phyloP scores from a whole-genome alignment of 106 monocot species.

The Hemerocallis citrina region DNA sequence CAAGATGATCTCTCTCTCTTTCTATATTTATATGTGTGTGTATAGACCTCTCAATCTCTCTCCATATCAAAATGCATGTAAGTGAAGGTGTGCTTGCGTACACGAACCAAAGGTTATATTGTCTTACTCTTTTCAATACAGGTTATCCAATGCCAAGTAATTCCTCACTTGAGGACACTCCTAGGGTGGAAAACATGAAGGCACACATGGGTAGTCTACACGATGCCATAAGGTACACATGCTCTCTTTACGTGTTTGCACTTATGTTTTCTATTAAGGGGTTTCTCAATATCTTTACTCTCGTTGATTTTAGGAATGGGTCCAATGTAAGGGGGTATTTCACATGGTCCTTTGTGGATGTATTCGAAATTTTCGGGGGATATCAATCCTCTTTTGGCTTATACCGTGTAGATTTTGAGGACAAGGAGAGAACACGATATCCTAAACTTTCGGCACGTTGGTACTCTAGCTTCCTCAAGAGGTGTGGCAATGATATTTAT shows the following conservation, averaged over 20 bases:
- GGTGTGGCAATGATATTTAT: slow-evolving; percentile 1
- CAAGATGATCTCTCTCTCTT: background rate
- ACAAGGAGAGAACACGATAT: slow-evolving; percentile 17
- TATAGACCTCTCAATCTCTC: background rate
- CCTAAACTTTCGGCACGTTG: slow-evolving; percentile 44
- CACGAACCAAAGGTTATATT: no score
- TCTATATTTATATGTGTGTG: no score
- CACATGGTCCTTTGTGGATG: slow-evolving; percentile 48
- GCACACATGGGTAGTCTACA: slow-evolving; percentile 12
- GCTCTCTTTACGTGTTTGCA: background rate
- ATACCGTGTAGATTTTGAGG: slow-evolving; percentile 34
- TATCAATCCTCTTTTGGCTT: slow-evolving; percentile 26
- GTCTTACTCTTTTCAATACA: background rate
- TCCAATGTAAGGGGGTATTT: slow-evolving; percentile 37
- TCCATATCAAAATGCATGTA: background rate
- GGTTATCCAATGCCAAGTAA: slow-evolving; percentile 3
- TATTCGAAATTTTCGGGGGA: slow-evolving; percentile 28
- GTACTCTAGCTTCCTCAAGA: slow-evolving; percentile 42
- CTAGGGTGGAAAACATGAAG: slow-evolving; percentile 6
- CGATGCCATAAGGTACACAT: slow-evolving; percentile 12
- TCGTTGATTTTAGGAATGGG: slow-evolving; percentile 29
- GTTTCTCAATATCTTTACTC: background rate
- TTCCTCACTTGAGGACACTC: background rate
- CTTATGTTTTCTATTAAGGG: background rate
- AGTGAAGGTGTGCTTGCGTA: no score